Conservation (phyloP, 495 filamentous ascomycete genomes). For the Xylaria nigripes region DNA sequence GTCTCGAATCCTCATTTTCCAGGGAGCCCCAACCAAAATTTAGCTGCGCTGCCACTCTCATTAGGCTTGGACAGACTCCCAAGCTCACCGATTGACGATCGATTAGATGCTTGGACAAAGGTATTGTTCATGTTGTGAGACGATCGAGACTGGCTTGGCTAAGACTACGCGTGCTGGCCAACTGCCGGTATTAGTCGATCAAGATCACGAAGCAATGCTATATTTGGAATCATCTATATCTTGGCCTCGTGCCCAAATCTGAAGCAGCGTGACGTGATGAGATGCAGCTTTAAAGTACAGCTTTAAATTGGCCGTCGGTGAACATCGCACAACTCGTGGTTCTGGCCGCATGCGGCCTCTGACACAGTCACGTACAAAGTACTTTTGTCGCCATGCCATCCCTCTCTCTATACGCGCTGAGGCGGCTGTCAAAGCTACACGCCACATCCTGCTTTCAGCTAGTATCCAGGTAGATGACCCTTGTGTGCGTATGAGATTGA, state of each 20-base stretch:
- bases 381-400: background rate
- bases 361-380: background rate
- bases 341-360: background rate
- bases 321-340: background rate
- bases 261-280: background rate
- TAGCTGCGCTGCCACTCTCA: background rate
- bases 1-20: background rate
- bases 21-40: background rate
- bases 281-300: background rate
- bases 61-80: background rate
- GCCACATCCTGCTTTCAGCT: background rate
- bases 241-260: background rate
- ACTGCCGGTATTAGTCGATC: background rate
- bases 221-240: background rate
- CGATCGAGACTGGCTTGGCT: background rate
- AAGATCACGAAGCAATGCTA: background rate
- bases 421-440: background rate
- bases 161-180: background rate
- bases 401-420: background rate
- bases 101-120: background rate
- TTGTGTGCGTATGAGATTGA: background rate
- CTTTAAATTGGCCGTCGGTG: background rate
- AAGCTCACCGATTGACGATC: background rate
- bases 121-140: background rate
- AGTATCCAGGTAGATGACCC: background rate